Evolutionary conservation across 208 protist species (phyloP).

Genomic region (Leishmania amazonensis): DNA sequence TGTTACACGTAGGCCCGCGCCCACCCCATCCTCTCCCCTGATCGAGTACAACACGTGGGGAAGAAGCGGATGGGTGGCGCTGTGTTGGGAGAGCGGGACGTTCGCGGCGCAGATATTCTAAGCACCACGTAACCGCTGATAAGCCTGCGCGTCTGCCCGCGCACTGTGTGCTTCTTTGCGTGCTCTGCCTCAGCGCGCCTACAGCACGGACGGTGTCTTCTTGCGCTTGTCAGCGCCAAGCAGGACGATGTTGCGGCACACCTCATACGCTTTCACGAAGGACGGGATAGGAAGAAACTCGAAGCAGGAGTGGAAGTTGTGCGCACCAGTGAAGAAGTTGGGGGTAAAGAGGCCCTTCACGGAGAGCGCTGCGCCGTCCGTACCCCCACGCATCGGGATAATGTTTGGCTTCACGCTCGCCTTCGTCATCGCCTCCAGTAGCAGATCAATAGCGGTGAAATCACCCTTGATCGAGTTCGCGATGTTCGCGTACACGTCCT

Average conservation of each 20-base stretch:
- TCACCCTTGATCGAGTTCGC: constrained; percentile 61
- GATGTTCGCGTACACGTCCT: constrained; percentile 83
- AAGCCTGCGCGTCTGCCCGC: neutral
- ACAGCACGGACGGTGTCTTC: constrained; percentile 19
- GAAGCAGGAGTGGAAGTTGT: constrained; percentile 89
- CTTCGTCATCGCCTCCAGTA: constrained; percentile 61
- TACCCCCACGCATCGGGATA: constrained; percentile 84
- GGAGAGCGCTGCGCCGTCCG: constrained; percentile 80
- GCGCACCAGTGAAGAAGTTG: constrained; percentile 88
- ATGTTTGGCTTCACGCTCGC: constrained; percentile 73
- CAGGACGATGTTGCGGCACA: constrained; percentile 72
- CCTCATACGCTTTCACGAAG: constrained; percentile 85
- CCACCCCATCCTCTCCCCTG: neutral
- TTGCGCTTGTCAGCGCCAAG: constrained; percentile 44
- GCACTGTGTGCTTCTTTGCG: neutral
- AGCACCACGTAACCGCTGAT: neutral
- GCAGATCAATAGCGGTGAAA: constrained; percentile 67
- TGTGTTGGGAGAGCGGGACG: neutral
- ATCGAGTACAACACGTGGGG: neutral
- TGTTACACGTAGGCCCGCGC: neutral
- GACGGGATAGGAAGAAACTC: constrained; percentile 85
- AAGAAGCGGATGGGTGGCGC: neutral
- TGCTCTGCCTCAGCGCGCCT: neutral
- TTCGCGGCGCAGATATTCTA: neutral
- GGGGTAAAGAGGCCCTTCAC: constrained; percentile 69